These are phyloP conservation scores for Tolypocladium pustulatum DNA, from an alignment of 2,329 filamentous ascomycete species.

Conservation along the genomic window DNA sequence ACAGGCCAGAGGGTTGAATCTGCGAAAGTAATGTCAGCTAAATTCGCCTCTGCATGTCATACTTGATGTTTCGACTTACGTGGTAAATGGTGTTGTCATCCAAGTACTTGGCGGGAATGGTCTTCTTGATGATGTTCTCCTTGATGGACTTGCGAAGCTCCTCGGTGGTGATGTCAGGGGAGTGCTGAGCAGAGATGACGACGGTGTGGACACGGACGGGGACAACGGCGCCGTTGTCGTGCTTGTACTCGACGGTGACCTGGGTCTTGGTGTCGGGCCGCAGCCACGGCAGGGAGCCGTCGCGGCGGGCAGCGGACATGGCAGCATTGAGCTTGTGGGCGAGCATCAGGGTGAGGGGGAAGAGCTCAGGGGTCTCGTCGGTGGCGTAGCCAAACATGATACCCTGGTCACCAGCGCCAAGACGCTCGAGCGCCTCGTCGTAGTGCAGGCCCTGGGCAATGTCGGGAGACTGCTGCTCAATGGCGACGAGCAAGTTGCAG, in stretches of 20 bases:
- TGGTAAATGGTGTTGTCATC: conserved; percentile 94
- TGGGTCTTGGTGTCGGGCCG: conserved; percentile 99
- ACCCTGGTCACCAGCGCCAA: conserved; percentile 98
- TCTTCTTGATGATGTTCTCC: conserved; percentile 94
- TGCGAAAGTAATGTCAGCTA: conserved; percentile 13
- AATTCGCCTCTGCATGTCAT: not conserved
- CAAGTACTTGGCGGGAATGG: conserved; percentile 85
- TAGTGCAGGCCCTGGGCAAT: conserved; percentile 99
- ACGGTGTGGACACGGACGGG: conserved; percentile 92
- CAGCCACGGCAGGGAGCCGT: conserved; percentile 85
- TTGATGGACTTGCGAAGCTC: conserved; percentile 86
- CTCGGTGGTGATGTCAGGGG: conserved; percentile 78
- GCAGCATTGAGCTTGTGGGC: conserved; percentile 95
- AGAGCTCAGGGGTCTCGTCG: conserved; percentile 95
- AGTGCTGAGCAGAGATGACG: conserved; percentile 93
- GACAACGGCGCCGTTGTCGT: conserved; percentile 88
- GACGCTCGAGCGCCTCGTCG: conserved; percentile 92
- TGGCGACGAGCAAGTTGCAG: conserved; percentile 94
- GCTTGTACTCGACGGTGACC: conserved; percentile 97
- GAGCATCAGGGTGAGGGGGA: conserved; percentile 86
- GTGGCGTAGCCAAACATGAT: conserved; percentile 99
- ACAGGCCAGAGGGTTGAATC: conserved; percentile 95
- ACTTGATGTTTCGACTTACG: conserved; percentile 38
- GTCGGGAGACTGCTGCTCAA: conserved; percentile 98
- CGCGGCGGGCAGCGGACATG: conserved; percentile 81